Evolutionary conservation across 1,284 basidiomycete species (phyloP).

Genomic region (Laetiporus sulphureus): DNA sequence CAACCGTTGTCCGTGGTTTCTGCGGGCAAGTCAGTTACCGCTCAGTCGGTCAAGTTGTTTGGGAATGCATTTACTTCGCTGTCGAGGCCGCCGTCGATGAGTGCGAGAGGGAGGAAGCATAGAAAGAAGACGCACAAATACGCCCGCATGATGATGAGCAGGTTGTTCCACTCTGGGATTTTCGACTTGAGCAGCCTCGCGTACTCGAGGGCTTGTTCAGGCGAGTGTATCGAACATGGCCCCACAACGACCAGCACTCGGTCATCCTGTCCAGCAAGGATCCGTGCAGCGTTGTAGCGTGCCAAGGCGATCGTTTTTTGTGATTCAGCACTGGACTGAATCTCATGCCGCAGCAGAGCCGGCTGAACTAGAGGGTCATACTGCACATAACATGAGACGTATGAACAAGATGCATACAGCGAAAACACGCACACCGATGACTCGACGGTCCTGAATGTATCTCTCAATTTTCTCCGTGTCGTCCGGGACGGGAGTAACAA

Average conservation of each 20-base stretch:
- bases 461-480: slow-evolving; percentile 55
- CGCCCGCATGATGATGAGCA: slow-evolving; percentile 92
- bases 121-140: slow-evolving; percentile 71
- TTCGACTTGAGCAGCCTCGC: slow-evolving; percentile 71
- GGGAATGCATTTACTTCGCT: slow-evolving; percentile 41
- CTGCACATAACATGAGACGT: slow-evolving; percentile 31
- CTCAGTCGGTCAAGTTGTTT: background rate
- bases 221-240: slow-evolving; percentile 93
- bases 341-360: slow-evolving; percentile 81
- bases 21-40: slow-evolving; percentile 23
- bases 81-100: slow-evolving; percentile 1
- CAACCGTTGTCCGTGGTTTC: slow-evolving; percentile 86
- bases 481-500: slow-evolving; percentile 54
- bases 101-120: slow-evolving; percentile 3
- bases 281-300: slow-evolving; percentile 71
- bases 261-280: slow-evolving; percentile 81
- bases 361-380: slow-evolving; percentile 94
- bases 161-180: slow-evolving; percentile 65
- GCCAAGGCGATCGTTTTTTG: slow-evolving; percentile 71
- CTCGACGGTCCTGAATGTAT: slow-evolving; percentile 72
- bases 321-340: slow-evolving; percentile 53
- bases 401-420: slow-evolving; percentile 4
- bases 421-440: slow-evolving; percentile 56
- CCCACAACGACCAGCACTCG: slow-evolving; percentile 88
- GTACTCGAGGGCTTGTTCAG: slow-evolving; percentile 88